Percentiles rank a stretch among this genome's conserved stretches.
phyloP scores from a whole-genome alignment of 495 filamentous ascomycete genomes.

The Annulohypoxylon moriforme region DNA sequence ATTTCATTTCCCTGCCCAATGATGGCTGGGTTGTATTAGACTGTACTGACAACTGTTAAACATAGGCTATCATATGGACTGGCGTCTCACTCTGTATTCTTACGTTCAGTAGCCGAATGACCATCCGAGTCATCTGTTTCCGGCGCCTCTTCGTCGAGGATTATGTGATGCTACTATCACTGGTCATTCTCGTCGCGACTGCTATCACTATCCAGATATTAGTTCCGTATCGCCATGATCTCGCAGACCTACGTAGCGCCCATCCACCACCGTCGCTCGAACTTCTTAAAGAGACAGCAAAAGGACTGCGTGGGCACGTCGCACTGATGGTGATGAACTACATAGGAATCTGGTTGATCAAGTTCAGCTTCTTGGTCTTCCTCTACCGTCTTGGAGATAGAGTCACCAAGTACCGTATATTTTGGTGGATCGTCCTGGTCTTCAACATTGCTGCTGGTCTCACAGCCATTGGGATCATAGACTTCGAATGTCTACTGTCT shows the following conservation, averaged over 20 bases:
- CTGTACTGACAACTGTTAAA: neutral
- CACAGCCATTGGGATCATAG: neutral
- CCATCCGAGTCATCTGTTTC: constrained; percentile 8
- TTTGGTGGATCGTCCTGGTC: constrained; percentile 44
- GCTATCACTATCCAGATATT: neutral
- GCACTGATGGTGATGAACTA: neutral
- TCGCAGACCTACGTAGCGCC: neutral
- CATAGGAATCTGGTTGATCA: constrained; percentile 41
- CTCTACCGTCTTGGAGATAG: constrained; percentile 47
- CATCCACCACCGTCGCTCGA: neutral
- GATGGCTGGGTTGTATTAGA: no score
- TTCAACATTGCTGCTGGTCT: constrained; percentile 8
- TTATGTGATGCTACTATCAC: constrained; percentile 12
- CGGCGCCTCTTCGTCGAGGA: constrained; percentile 12
- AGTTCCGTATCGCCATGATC: neutral
- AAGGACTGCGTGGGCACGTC: neutral
- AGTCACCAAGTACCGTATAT: constrained; percentile 27
- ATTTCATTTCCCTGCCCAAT: neutral
- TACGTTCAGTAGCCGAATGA: neutral
- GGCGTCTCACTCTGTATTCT: constrained; percentile 13
- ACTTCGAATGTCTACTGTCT: neutral
- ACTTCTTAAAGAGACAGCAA: neutral
- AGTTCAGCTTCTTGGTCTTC: constrained; percentile 49
- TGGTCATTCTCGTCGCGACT: neutral
- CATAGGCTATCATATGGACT: constrained; percentile 14